Evolutionary conservation across 1,284 basidiomycete species (phyloP).

Genomic region (Cryptococcus sp.): DNA sequence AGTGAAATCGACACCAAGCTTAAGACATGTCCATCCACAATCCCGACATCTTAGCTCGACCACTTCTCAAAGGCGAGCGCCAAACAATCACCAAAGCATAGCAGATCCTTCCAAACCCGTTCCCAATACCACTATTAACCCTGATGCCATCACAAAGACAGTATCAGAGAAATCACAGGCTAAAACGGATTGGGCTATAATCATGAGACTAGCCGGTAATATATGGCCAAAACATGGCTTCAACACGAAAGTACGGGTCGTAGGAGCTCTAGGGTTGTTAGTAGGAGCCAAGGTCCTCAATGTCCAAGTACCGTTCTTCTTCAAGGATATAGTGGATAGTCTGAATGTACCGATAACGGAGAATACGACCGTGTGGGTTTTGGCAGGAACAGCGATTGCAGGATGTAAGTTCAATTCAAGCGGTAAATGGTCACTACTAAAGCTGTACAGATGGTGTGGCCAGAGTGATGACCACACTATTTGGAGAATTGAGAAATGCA

Average conservation of each 20-base stretch:
- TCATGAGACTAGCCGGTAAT: slow-evolving; percentile 54
- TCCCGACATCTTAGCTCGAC: no score
- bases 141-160: slow-evolving; percentile 5
- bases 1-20: no score
- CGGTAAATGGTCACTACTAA: not conserved
- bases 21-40: no score
- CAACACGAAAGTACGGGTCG: slow-evolving; percentile 63
- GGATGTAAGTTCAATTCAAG: slow-evolving; percentile 68
- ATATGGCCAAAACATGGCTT: slow-evolving; percentile 57
- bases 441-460: slow-evolving; percentile 72
- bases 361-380: slow-evolving; percentile 78
- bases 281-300: slow-evolving; percentile 90
- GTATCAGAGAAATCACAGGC: slow-evolving; percentile 20
- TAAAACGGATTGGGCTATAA: slow-evolving; percentile 53
- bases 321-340: slow-evolving; percentile 85
- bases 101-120: not conserved
- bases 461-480: slow-evolving; percentile 81
- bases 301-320: slow-evolving; percentile 94
- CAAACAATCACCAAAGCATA: no score
- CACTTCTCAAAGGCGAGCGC: no score
- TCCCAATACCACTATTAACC: not conserved
- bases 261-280: slow-evolving; percentile 75
- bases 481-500: slow-evolving; percentile 88
- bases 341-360: slow-evolving; percentile 79
- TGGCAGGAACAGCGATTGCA: slow-evolving; percentile 81